Percentiles rank a stretch among this genome's conserved stretches.
Conservation (phyloP, 2,329 filamentous ascomycete species). For the Fusarium sp. region DNA sequence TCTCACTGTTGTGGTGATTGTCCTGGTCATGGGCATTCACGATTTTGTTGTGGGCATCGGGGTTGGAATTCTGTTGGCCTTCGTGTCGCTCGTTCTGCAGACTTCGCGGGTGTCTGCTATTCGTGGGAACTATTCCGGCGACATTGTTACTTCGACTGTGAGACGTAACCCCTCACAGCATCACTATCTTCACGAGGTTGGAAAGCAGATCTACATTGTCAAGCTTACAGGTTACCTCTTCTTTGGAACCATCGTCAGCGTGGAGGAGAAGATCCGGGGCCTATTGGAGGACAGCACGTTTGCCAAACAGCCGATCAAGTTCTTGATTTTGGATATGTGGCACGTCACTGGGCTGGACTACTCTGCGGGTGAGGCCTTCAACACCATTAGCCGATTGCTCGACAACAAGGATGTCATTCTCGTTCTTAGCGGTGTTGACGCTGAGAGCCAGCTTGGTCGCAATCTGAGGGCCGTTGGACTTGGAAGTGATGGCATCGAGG, state of each 20-base stretch:
- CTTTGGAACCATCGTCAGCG: constrained; percentile 96
- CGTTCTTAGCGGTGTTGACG: constrained; percentile 84
- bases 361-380: constrained; percentile 95
- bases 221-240: constrained; percentile 97
- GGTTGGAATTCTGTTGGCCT: constrained; percentile 90
- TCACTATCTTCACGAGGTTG: constrained; percentile 86
- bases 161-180: constrained; percentile 90
- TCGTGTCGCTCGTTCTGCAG: constrained; percentile 90
- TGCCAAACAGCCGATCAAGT: constrained; percentile 82
- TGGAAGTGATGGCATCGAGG: constrained; percentile 77
- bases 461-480: constrained; percentile 88
- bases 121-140: constrained; percentile 88
- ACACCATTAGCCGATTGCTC: constrained; percentile 88
- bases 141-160: constrained; percentile 91
- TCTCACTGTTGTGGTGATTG: constrained; percentile 88
- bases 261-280: constrained; percentile 87
- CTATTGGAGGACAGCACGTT: constrained; percentile 89
- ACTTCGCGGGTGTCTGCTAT: constrained; percentile 91
- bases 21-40: constrained; percentile 94
- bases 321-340: constrained; percentile 87
- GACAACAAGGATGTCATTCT: constrained; percentile 82
- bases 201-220: constrained; percentile 88
- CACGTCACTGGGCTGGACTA: constrained; percentile 96
- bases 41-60: constrained; percentile 97
- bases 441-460: constrained; percentile 79